These are phyloP conservation scores for Colletotrichum sp. DNA, from an alignment of 2,329 filamentous ascomycete species.

Conservation along the genomic window DNA sequence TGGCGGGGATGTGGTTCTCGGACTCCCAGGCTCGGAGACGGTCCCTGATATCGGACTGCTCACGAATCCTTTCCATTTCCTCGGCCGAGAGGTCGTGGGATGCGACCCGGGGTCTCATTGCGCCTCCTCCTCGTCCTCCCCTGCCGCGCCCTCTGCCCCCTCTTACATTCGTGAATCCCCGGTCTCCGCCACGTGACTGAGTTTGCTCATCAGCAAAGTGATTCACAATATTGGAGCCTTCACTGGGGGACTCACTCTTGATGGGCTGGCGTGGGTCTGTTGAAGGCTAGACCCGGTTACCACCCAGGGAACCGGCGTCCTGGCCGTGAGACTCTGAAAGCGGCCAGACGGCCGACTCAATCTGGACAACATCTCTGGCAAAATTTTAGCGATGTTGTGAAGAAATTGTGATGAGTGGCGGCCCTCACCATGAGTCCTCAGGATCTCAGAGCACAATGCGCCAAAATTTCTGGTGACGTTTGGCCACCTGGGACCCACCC, in stretches of 20 bases:
- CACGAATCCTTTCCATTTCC: not conserved
- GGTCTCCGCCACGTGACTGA: not conserved
- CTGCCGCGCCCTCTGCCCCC: not conserved
- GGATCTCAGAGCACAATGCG: not conserved
- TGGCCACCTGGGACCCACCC: not conserved
- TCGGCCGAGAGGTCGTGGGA: not conserved
- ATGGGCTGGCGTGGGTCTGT: not conserved
- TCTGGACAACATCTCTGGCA: slow-evolving; percentile 32
- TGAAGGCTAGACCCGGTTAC: not conserved
- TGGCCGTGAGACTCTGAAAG: slow-evolving; percentile 33
- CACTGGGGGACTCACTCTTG: not conserved
- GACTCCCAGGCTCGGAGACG: slow-evolving; percentile 46
- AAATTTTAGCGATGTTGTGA: not conserved
- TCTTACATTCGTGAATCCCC: not conserved
- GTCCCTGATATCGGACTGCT: slow-evolving; percentile 38
- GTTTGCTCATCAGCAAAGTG: not conserved
- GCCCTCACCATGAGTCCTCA: not conserved
- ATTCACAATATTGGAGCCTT: not conserved
- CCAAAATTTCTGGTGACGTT: slow-evolving; percentile 19
- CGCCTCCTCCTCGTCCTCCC: not conserved
- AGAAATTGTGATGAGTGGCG: not conserved
- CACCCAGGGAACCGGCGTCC: not conserved
- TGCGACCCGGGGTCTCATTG: not conserved
- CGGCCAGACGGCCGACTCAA: slow-evolving; percentile 35
- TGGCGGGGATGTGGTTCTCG: slow-evolving; percentile 33